Evolutionary conservation across 768 basidiomycete species (phyloP).

Genomic region (Polyporus arcularius): DNA sequence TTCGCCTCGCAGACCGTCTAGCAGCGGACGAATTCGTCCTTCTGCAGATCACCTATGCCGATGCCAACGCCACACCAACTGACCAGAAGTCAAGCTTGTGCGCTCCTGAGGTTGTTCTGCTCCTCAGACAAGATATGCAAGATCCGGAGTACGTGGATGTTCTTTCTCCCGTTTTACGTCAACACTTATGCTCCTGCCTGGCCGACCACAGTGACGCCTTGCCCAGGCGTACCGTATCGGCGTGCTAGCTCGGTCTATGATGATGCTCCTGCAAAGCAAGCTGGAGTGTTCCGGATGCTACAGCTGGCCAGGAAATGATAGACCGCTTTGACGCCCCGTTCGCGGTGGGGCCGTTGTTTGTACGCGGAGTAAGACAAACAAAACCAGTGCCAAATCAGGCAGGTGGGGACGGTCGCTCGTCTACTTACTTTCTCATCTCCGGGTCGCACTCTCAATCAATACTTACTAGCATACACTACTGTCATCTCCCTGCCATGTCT

Average conservation of each 20-base stretch:
- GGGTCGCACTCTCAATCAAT: too few relatives aligned
- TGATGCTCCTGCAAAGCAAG: background rate
- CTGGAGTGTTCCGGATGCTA: slow-evolving; percentile 1
- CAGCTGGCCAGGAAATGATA: too few relatives aligned
- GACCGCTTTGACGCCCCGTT: too few relatives aligned
- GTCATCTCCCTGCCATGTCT: background rate
- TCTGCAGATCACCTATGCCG: background rate
- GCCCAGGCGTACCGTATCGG: slow-evolving; percentile 3
- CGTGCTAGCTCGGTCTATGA: background rate
- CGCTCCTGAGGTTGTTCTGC: background rate
- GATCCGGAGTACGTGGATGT: background rate
- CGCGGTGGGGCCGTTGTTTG: too few relatives aligned
- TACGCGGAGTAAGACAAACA: too few relatives aligned
- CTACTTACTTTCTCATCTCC: too few relatives aligned
- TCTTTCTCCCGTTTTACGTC: background rate
- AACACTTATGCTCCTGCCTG: background rate
- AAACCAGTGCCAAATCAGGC: too few relatives aligned
- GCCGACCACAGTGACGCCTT: background rate
- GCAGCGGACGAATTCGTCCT: background rate
- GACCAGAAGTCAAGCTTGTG: background rate
- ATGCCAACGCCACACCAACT: background rate
- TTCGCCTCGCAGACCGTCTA: background rate
- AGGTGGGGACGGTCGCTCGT: too few relatives aligned
- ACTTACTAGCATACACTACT: too few relatives aligned
- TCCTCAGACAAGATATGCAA: background rate